Evolutionary conservation across 768 basidiomycete genomes (phyloP).

Genomic region (Termitomyces sp.): DNA sequence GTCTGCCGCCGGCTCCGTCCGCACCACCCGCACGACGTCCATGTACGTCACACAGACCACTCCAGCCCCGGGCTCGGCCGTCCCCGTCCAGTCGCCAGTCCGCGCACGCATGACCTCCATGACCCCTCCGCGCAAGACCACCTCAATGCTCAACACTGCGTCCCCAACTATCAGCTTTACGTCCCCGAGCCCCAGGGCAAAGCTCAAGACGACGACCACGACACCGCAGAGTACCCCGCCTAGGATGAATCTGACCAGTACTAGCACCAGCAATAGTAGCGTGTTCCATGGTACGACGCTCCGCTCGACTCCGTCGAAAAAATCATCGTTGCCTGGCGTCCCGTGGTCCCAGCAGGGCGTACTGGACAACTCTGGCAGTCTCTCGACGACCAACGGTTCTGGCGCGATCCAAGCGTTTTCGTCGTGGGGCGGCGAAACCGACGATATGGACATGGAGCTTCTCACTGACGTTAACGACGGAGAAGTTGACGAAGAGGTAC

Average conservation of each 20-base stretch:
- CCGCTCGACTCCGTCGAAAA: conserved; percentile 7
- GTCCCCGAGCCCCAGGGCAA: conserved; percentile 32
- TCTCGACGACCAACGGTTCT: conserved; percentile 18
- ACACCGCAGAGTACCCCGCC: conserved; percentile 28
- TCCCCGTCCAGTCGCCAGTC: conserved; percentile 8
- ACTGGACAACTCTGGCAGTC: conserved; percentile 9
- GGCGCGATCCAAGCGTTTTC: conserved; percentile 29
- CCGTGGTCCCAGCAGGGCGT: conserved; percentile 10
- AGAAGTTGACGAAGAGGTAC: conserved; percentile 68
- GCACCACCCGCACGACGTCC: conserved; percentile 16
- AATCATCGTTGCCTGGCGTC: conserved; percentile 7
- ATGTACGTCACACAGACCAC: conserved; percentile 5
- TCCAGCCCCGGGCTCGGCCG: neutral
- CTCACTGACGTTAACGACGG: conserved; percentile 56
- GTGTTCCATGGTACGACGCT: neutral
- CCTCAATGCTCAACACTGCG: conserved; percentile 18
- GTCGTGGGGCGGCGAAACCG: conserved; percentile 40
- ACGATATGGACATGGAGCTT: conserved; percentile 69
- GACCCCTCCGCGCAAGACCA: conserved; percentile 27
- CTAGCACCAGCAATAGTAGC: neutral
- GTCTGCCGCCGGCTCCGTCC: conserved; percentile 23
- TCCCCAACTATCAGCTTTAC: conserved; percentile 34
- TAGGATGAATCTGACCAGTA: neutral
- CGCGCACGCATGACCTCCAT: conserved; percentile 38
- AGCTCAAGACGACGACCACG: conserved; percentile 21